A percentile compares a stretch with the other conserved stretches of the same genome.
phyloP scores from a whole-genome alignment of 2,329 filamentous ascomycete genomes.

The Scolecobasidium constrictum region DNA sequence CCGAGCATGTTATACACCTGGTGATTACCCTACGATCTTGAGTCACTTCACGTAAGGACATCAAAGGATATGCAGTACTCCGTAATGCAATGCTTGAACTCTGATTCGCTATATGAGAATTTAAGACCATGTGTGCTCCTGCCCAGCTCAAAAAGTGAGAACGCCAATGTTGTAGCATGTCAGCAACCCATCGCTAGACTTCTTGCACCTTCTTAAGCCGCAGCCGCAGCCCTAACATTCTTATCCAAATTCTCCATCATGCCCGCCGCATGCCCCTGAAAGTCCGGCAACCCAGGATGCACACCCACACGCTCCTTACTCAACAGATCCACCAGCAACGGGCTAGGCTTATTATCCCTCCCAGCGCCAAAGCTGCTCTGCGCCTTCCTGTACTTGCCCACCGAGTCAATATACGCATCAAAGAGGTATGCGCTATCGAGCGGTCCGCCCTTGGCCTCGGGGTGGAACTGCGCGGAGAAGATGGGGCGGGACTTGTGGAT shows the following conservation, averaged over 20 bases:
- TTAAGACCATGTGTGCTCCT: too few species aligned
- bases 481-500: slow-evolving; percentile 94
- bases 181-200: too few species aligned
- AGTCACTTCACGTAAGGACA: too few species aligned
- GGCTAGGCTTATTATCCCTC: slow-evolving; percentile 78
- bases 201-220: not conserved
- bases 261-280: slow-evolving; percentile 9
- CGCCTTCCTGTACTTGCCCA: slow-evolving; percentile 77
- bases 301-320: slow-evolving; percentile 94
- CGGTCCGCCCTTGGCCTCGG: slow-evolving; percentile 93
- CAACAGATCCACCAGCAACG: slow-evolving; percentile 80
- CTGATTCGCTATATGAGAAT: too few species aligned
- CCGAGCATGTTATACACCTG: too few species aligned
- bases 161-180: too few species aligned
- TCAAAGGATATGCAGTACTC: too few species aligned
- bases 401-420: slow-evolving; percentile 88
- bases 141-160: too few species aligned
- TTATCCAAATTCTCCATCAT: slow-evolving; percentile 1
- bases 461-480: slow-evolving; percentile 98
- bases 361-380: slow-evolving; percentile 58
- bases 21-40: too few species aligned
- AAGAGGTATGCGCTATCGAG: slow-evolving; percentile 92
- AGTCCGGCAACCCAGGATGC: slow-evolving; percentile 27
- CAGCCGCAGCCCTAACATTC: not conserved
- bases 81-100: too few species aligned